phyloP scores from a whole-genome alignment of 352 stramenopile genomes.

The Phytophthora podocarpi region DNA sequence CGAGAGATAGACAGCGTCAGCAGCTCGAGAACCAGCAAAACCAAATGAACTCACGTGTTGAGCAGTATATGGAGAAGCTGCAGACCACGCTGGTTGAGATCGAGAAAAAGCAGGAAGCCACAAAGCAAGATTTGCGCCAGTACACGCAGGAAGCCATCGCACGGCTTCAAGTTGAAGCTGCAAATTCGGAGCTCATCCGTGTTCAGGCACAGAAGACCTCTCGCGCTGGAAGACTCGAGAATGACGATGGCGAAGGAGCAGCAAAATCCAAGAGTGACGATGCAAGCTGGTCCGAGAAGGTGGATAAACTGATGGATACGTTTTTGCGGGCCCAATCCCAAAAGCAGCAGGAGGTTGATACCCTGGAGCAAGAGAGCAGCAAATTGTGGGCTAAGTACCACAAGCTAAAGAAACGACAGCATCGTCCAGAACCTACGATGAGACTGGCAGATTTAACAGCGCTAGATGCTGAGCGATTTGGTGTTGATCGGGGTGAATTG shows the following conservation, averaged over 20 bases:
- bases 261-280: conserved; percentile 14
- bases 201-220: conserved; percentile 31
- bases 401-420: conserved; percentile 39
- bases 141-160: conserved; percentile 65
- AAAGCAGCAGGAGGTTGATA: conserved; percentile 69
- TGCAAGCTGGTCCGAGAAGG: conserved; percentile 34
- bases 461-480: conserved; percentile 70
- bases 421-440: conserved; percentile 29
- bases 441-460: conserved; percentile 60
- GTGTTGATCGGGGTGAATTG: conserved; percentile 48
- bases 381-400: conserved; percentile 57
- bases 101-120: conserved; percentile 64
- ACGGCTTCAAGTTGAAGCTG: conserved; percentile 44
- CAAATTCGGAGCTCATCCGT: conserved; percentile 33
- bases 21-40: conserved; percentile 56
- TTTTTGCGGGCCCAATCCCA: conserved; percentile 61
- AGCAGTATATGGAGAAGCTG: conserved; percentile 64
- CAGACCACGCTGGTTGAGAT: conserved; percentile 65
- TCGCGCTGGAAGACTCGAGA: conserved; percentile 49
- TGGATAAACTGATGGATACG: conserved; percentile 68
- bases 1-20: conserved; percentile 47
- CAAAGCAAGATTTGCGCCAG: conserved; percentile 66
- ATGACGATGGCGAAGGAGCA: conserved; percentile 40
- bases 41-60: conserved; percentile 53
- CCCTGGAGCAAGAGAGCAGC: conserved; percentile 60